phyloP scores from a whole-genome alignment of 1,284 basidiomycete species.

The Puccinia coronata region DNA sequence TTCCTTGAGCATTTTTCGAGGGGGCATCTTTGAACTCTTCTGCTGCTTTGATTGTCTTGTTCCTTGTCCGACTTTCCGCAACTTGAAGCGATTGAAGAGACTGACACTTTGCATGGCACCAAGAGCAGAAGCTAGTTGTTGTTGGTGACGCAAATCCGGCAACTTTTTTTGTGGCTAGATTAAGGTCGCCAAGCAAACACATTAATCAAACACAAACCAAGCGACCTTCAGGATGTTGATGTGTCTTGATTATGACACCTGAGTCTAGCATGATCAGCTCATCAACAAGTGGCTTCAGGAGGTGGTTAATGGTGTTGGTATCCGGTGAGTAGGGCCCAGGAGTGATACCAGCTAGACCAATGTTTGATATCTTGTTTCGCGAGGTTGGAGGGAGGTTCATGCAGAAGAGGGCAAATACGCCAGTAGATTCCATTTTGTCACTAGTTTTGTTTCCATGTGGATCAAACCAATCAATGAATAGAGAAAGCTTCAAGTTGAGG shows the following conservation, averaged over 20 bases:
- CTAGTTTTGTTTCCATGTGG: conserved; percentile 1
- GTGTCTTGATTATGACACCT: conserved; percentile 24
- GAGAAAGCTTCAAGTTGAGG: conserved; percentile 4
- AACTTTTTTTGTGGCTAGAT: conserved; percentile 2
- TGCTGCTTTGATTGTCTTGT: neutral
- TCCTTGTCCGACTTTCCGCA: neutral
- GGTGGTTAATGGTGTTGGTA: conserved; percentile 58
- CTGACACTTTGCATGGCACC: neutral
- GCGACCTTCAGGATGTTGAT: neutral
- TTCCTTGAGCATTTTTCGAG: neutral
- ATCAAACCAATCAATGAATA: conserved; percentile 27
- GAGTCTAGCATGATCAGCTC: conserved; percentile 50
- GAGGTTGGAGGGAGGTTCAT: conserved; percentile 7
- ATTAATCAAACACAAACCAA: neutral
- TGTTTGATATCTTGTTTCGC: neutral
- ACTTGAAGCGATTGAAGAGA: neutral
- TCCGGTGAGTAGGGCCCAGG: neutral
- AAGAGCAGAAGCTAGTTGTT: neutral
- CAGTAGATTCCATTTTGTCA: neutral
- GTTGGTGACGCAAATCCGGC: conserved; percentile 22
- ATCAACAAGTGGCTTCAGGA: conserved; percentile 59
- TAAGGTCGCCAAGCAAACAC: neutral
- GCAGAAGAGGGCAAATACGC: conserved; percentile 5
- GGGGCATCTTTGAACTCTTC: neutral
- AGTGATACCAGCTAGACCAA: neutral